These are phyloP conservation scores for Xylaria flabelliformis DNA, from an alignment of 495 filamentous ascomycete species.

Conservation along the genomic window DNA sequence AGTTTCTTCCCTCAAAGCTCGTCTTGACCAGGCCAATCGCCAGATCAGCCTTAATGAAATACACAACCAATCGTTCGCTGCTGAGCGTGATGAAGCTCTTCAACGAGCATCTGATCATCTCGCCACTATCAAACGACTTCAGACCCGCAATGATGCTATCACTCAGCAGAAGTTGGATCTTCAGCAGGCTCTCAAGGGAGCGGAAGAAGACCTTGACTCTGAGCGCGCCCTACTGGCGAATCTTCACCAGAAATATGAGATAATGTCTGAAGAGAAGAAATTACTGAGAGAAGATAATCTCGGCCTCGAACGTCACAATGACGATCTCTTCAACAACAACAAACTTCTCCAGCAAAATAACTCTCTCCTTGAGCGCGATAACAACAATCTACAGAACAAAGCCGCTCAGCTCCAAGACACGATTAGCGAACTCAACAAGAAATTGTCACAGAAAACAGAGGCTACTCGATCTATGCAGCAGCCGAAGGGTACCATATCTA, in stretches of 20 bases:
- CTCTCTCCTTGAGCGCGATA: slow-evolving; percentile 37
- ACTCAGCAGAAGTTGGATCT: slow-evolving; percentile 46
- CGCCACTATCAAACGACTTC: slow-evolving; percentile 51
- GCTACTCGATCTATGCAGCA: slow-evolving; percentile 33
- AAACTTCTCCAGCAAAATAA: slow-evolving; percentile 52
- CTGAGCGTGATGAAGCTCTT: slow-evolving; percentile 55
- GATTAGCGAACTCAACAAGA: slow-evolving; percentile 46
- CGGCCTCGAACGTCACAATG: slow-evolving; percentile 54
- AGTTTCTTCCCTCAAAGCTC: slow-evolving; percentile 47
- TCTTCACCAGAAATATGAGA: slow-evolving; percentile 39
- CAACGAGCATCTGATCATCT: slow-evolving; percentile 50
- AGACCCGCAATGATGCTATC: slow-evolving; percentile 39
- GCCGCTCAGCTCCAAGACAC: slow-evolving; percentile 46
- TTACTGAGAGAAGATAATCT: slow-evolving; percentile 49
- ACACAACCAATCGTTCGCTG: slow-evolving; percentile 51
- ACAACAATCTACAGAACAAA: slow-evolving; percentile 45
- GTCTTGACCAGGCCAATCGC: slow-evolving; percentile 54
- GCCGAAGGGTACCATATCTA: slow-evolving; percentile 41
- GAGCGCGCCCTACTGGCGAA: slow-evolving; percentile 45
- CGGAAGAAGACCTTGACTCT: slow-evolving; percentile 44
- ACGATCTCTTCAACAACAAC: slow-evolving; percentile 54
- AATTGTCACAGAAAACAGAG: slow-evolving; percentile 33
- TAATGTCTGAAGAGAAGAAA: slow-evolving; percentile 44
- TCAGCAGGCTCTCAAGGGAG: slow-evolving; percentile 43
- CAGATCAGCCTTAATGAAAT: slow-evolving; percentile 54